phyloP scores from a whole-genome alignment of 2,329 filamentous ascomycete species.

The Cladosporium sp. region DNA sequence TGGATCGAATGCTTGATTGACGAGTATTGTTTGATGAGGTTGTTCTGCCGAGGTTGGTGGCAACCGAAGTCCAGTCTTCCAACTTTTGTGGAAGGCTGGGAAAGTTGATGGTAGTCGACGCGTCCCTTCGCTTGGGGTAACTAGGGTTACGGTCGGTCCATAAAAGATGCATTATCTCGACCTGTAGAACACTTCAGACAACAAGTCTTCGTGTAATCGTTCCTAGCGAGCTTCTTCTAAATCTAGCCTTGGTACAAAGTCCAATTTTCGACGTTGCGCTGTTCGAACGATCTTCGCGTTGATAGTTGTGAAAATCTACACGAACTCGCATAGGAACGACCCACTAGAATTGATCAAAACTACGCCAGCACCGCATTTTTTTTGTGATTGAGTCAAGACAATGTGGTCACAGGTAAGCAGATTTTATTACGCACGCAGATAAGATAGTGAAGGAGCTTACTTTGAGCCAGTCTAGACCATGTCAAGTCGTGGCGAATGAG shows the following conservation, averaged over 20 bases:
- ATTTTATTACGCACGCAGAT: too few species aligned
- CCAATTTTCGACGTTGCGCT: neutral
- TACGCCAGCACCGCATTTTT: too few species aligned
- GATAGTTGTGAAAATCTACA: neutral
- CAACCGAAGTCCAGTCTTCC: neutral
- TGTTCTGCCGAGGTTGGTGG: neutral
- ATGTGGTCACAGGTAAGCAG: too few species aligned
- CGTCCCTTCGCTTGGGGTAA: neutral
- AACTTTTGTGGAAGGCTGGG: neutral
- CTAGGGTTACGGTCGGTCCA: neutral
- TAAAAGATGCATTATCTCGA: neutral
- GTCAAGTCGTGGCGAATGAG: neutral
- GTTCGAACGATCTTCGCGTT: neutral
- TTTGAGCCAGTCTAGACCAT: neutral
- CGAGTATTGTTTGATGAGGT: neutral
- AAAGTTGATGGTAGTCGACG: neutral
- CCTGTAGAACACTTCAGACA: neutral
- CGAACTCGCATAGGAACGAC: neutral
- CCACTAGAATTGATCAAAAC: neutral
- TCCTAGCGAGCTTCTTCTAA: neutral
- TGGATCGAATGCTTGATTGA: neutral
- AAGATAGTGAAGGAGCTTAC: neutral
- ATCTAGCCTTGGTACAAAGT: fast-evolving
- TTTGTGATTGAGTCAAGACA: too few species aligned
- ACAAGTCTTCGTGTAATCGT: neutral